Base-by-base conservation (phyloP, 1,139 yeast genomes). In the Candida sanyaensis region DNA sequence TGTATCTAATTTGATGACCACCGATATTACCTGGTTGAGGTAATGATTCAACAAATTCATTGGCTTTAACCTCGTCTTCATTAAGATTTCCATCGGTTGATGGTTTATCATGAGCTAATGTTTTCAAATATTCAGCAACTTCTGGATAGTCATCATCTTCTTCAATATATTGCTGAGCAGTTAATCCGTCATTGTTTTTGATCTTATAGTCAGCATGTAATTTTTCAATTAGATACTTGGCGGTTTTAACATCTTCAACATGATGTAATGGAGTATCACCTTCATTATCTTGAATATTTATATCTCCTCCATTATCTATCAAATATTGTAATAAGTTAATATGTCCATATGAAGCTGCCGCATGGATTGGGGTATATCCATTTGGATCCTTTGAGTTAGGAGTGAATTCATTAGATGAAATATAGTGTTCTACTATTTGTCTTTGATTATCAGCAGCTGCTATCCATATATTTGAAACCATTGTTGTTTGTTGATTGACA, bases 181-280 rank as follows among this genome's bases (percentile, higher is more conserved):
- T 90, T 60, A 80, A 78, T 2, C 89, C 96, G 36, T 88, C 96
- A 39, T 69, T 65, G 63, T 93, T 93, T 62, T 75, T 80, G 42
- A 81, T 58, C 43, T 68, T 79, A 63, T 73, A 76, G 65, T 89
- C 86, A 0, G 93, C 97, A 2, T 78, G 75, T 36, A 83, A 75
- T 47, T 83, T 80, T 57, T 83, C 88, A 1, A 93, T 75, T 49
- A 93, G 69, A 32, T 75, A 60, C 55, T 77, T 79, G 2, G 96
- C 97, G 1, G 83, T 77, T 2, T 64, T 70, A 0, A 80, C 68
- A 49, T 84, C 87, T 62, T 95, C 99, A 27, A 84, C 90, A 55
- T 91, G 96, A 64, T 93, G 98, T 53, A 93, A 73, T 0, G 99
- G 98, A 0, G 98, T 88, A 59, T 93, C 99, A 0, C 99, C 98